Evolutionary conservation across 2,329 filamentous ascomycete genomes (phyloP).

Genomic region (Leptosphaerulina australis): DNA sequence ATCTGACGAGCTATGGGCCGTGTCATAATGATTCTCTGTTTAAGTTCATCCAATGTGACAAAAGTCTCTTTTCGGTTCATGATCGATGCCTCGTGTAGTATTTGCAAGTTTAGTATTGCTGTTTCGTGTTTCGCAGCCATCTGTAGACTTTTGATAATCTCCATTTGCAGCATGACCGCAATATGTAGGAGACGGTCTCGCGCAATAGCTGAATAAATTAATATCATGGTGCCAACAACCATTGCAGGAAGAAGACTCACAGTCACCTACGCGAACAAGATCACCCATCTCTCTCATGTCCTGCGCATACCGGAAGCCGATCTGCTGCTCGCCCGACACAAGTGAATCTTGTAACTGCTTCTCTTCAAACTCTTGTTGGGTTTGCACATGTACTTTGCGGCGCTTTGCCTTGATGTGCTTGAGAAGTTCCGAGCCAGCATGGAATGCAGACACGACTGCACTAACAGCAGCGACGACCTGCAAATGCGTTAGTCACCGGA

Average conservation of each 20-base stretch:
- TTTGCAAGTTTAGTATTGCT: slow-evolving; percentile 42
- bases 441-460: slow-evolving; percentile 52
- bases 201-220: slow-evolving; percentile 37
- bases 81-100: slow-evolving; percentile 48
- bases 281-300: slow-evolving; percentile 47
- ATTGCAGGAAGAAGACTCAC: slow-evolving; percentile 32
- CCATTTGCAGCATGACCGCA: slow-evolving; percentile 49
- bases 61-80: slow-evolving; percentile 45
- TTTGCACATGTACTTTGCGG: slow-evolving; percentile 34
- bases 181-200: slow-evolving; percentile 48
- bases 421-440: slow-evolving; percentile 49
- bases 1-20: slow-evolving; percentile 30
- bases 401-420: slow-evolving; percentile 45
- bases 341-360: slow-evolving; percentile 49
- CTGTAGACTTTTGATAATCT: slow-evolving; percentile 49
- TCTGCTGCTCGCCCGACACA: slow-evolving; percentile 45
- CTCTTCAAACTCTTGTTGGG: slow-evolving; percentile 43
- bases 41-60: slow-evolving; percentile 44
- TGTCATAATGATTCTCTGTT: slow-evolving; percentile 43
- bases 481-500: neutral
- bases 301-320: slow-evolving; percentile 41
- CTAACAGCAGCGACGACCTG: slow-evolving; percentile 51
- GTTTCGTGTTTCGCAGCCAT: slow-evolving; percentile 43
- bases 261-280: slow-evolving; percentile 48
- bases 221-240: slow-evolving; percentile 14